These are phyloP conservation scores for Lactarius indigo DNA, from an alignment of 768 basidiomycete genomes.

Conservation along the genomic window DNA sequence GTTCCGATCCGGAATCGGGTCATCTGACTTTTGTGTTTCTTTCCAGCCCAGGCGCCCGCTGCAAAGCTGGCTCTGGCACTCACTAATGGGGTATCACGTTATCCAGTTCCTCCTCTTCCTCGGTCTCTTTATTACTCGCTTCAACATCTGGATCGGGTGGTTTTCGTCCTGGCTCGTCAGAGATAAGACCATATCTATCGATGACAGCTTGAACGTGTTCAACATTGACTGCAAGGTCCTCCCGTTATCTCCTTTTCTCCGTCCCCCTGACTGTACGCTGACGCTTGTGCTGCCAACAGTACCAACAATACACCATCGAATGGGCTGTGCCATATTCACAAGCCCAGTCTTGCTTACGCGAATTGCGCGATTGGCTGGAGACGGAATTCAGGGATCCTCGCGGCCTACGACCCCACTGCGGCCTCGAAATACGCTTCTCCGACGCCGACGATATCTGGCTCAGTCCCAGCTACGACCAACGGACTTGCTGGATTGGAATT, in stretches of 20 bases:
- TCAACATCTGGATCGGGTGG: slow-evolving; percentile 63
- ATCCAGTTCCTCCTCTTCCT: slow-evolving; percentile 82
- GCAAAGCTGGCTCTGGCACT: slow-evolving; percentile 65
- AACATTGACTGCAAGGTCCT: slow-evolving; percentile 91
- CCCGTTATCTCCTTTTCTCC: not conserved
- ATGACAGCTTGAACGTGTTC: slow-evolving; percentile 80
- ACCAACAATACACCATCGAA: slow-evolving; percentile 91
- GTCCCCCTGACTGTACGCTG: not conserved
- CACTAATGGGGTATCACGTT: slow-evolving; percentile 73
- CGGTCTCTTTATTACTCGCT: slow-evolving; percentile 55
- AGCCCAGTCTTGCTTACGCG: slow-evolving; percentile 63
- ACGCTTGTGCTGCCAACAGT: slow-evolving; percentile 42
- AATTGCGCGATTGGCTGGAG: slow-evolving; percentile 68
- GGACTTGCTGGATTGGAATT: slow-evolving; percentile 94
- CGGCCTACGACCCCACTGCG: slow-evolving; percentile 87
- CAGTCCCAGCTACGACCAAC: slow-evolving; percentile 76
- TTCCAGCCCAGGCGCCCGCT: slow-evolving; percentile 50
- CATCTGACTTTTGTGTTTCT: slow-evolving; percentile 11
- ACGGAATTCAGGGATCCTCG: slow-evolving; percentile 59
- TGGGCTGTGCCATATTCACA: slow-evolving; percentile 82
- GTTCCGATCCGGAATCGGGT: slow-evolving; percentile 20
- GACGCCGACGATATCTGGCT: slow-evolving; percentile 91
- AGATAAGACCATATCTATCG: slow-evolving; percentile 54
- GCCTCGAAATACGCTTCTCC: slow-evolving; percentile 89
- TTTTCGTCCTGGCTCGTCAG: slow-evolving; percentile 68